phyloP scores from a whole-genome alignment of 23 red algal species.

The Cyanidiococcus yangmingshanensis region DNA sequence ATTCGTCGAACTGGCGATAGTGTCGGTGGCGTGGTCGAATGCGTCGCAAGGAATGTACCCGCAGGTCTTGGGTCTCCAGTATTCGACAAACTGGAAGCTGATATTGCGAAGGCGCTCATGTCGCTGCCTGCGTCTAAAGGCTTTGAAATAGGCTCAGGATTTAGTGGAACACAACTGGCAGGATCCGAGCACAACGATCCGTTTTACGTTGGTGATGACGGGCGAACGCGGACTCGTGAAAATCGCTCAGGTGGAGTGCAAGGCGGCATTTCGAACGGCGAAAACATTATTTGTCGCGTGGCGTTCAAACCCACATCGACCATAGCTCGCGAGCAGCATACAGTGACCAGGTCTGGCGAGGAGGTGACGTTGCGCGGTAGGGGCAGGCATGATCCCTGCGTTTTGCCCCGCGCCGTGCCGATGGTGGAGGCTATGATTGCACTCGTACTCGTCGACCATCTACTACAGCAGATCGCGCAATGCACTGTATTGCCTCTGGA shows the following conservation, averaged over 20 bases:
- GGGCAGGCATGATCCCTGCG: constrained; percentile 93
- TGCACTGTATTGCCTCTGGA: constrained; percentile 4
- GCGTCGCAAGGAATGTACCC: constrained; percentile 81
- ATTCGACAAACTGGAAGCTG: constrained; percentile 97
- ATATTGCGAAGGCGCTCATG: constrained; percentile 93
- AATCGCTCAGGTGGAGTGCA: constrained; percentile 92
- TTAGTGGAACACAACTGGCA: constrained; percentile 71
- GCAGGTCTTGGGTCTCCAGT: constrained; percentile 82
- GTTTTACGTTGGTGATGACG: constrained; percentile 67
- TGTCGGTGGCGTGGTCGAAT: constrained; percentile 84
- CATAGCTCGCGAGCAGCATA: constrained; percentile 68
- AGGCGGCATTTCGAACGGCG: constrained; percentile 95
- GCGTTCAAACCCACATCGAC: constrained; percentile 98
- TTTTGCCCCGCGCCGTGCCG: constrained; percentile 84
- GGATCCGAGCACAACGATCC: constrained; percentile 92
- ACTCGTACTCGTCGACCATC: constrained; percentile 72
- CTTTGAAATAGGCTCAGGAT: constrained; percentile 92
- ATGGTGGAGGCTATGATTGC: constrained; percentile 99
- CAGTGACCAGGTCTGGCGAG: constrained; percentile 72
- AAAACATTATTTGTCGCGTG: constrained; percentile 76
- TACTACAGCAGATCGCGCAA: constrained; percentile 63
- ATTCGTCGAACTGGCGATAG: constrained; percentile 73
- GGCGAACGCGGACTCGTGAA: constrained; percentile 54
- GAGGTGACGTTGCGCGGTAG: constrained; percentile 68
- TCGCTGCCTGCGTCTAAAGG: constrained; percentile 84